These are phyloP conservation scores for Globisporangium uncinulatum DNA, from an alignment of 352 stramenopile species.

Conservation along the genomic window DNA sequence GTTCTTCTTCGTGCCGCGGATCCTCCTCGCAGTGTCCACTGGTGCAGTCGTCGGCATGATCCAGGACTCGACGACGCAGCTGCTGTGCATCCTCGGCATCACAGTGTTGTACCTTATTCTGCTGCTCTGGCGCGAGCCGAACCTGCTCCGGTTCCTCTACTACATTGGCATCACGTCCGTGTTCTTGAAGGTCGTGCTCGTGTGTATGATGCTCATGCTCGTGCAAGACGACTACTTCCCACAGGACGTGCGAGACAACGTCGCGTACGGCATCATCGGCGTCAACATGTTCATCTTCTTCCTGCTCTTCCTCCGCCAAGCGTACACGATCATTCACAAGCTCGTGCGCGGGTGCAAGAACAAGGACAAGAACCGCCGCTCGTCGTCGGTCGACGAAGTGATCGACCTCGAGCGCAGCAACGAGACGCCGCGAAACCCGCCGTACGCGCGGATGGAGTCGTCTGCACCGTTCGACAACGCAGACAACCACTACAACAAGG, in stretches of 20 bases:
- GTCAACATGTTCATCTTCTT: conserved; percentile 84
- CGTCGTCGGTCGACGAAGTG: conserved; percentile 22
- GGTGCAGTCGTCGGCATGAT: conserved; percentile 70
- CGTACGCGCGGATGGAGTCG: conserved; percentile 19
- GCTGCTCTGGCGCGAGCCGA: conserved; percentile 63
- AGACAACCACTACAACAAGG: neutral
- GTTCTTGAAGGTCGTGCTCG: conserved; percentile 78
- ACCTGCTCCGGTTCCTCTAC: conserved; percentile 77
- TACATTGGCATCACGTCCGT: conserved; percentile 75
- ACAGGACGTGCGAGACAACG: conserved; percentile 72
- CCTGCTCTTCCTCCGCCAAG: conserved; percentile 70
- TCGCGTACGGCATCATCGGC: conserved; percentile 81
- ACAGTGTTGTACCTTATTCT: conserved; percentile 69
- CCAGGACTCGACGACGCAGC: conserved; percentile 55
- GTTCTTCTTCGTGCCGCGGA: conserved; percentile 83
- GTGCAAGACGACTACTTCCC: conserved; percentile 77
- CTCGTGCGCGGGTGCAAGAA: conserved; percentile 46
- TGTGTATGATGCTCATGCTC: conserved; percentile 78
- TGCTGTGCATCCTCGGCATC: conserved; percentile 67
- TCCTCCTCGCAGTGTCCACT: conserved; percentile 62
- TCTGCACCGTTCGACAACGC: conserved; percentile 11
- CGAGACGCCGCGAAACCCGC: conserved; percentile 6
- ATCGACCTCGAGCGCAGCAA: conserved; percentile 56
- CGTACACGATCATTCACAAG: conserved; percentile 75
- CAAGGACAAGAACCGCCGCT: conserved; percentile 18